phyloP scores from a whole-genome alignment of 345 rosid genomes.

The Acer campestre region DNA sequence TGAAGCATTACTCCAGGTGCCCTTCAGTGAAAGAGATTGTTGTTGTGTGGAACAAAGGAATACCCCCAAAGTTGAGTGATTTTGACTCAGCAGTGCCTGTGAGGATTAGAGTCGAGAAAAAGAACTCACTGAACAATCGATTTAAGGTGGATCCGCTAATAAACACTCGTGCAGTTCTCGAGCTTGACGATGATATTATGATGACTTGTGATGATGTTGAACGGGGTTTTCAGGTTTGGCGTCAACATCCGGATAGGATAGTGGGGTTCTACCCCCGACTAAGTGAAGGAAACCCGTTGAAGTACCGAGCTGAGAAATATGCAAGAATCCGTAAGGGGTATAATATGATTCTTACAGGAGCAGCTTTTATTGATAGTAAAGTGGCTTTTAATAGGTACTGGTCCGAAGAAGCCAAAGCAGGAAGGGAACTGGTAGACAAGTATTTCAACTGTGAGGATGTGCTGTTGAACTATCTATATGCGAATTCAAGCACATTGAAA shows the following conservation, averaged over 20 bases:
- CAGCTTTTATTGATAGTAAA: conserved; percentile 74
- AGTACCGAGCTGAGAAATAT: conserved; percentile 74
- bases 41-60: conserved; percentile 97
- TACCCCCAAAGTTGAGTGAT: conserved; percentile 60
- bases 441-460: conserved; percentile 91
- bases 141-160: conserved; percentile 73
- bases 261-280: conserved; percentile 93
- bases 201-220: conserved; percentile 83
- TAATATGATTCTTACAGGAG: conserved; percentile 93
- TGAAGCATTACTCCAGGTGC: conserved; percentile 91
- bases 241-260: conserved; percentile 77
- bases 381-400: conserved; percentile 72
- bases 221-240: conserved; percentile 88
- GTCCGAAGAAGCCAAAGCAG: conserved; percentile 57
- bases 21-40: conserved; percentile 90
- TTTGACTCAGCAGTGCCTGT: conserved; percentile 85
- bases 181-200: conserved; percentile 97
- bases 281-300: conserved; percentile 50
- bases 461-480: conserved; percentile 74
- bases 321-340: conserved; percentile 76
- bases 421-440: conserved; percentile 68
- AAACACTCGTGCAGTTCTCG: conserved; percentile 79
- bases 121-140: conserved; percentile 83
- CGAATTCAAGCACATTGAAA: conserved; percentile 63
- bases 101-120: conserved; percentile 74